Evolutionary conservation across 2,329 filamentous ascomycete genomes (phyloP).

Genomic region (Sclerotinia borealis): DNA sequence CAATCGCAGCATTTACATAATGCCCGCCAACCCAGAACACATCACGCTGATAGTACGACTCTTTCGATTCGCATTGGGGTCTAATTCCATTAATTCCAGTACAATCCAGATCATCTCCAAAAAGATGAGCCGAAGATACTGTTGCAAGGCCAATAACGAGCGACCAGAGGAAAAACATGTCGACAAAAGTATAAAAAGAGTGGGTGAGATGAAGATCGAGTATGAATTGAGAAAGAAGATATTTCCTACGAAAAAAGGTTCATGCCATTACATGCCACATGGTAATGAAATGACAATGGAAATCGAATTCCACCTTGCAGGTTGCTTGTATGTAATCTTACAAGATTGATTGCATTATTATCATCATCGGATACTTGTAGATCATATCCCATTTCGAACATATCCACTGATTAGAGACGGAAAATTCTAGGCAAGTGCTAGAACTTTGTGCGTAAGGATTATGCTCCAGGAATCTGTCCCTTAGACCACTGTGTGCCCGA

Average conservation of each 20-base stretch:
- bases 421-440: not conserved
- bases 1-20: constrained; percentile 17
- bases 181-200: not conserved
- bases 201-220: not conserved
- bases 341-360: not conserved
- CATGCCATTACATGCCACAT: not conserved
- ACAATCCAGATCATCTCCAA: constrained; percentile 10
- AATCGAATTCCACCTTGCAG: constrained; percentile 1
- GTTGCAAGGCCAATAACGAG: constrained; percentile 12
- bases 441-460: not conserved
- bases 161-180: constrained; percentile 11
- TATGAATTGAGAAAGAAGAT: not conserved
- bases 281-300: not conserved
- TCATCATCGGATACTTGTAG: not conserved
- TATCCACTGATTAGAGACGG: not conserved
- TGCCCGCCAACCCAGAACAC: constrained; percentile 21
- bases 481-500: not conserved
- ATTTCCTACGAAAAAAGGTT: not conserved
- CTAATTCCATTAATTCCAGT: constrained; percentile 17
- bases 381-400: not conserved
- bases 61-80: constrained; percentile 19
- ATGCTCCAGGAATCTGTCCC: not conserved
- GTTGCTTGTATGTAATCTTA: not conserved
- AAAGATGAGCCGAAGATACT: not conserved
- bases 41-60: constrained; percentile 18